Base-by-base conservation (phyloP, 805 yeast species). In the Monosporozyma servazzii region DNA sequence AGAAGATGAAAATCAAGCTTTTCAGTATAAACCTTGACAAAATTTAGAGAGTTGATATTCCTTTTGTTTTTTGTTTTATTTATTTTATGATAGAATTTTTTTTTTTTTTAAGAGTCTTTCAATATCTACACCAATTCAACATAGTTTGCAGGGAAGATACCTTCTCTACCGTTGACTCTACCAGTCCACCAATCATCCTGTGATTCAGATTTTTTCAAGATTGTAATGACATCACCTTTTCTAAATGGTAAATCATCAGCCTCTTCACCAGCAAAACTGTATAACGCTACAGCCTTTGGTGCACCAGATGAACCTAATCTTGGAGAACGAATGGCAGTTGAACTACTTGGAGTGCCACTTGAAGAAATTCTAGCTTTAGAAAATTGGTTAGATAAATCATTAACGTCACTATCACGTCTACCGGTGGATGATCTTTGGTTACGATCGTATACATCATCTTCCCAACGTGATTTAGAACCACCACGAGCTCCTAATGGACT, bases 121-220 rank as follows among this genome's bases (percentile, higher is more conserved):
- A 87, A 72, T 57, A 93, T 86, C 43, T 33, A 33, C 4, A 33
- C 37, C n/a, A 33, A 33, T 33, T 33, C 37, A 39, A 93, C 97
- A 64, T 91, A 91, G 67, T 91, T 91, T 2, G 99, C 99, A 10
- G 99, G 99, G 77, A 91, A 91, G 21, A 90, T 90, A 43, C 99
- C 99, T 60, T 87, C 88, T 54, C 71, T 71, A 11, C 95, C 91
- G 58, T 86, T 86, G 50, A 81, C 73, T 65, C 86, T 81, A 29
- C 99, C 99, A 0, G 96, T 88, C 99, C 99, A 93, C 99, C 99
- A 93, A 67, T 93, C 98, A 66, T 93, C 96, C 47, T 82, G 80
- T 15, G 96, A 84, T 9, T 86, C 90, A 8, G 95, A 81, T 67
- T 85, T 88, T 67, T 89, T 88, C 49, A 86, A 71, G 56, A 93